Percentiles rank a stretch among this genome's conserved stretches.
Evolutionary conservation across 169 alveolate species (phyloP).

Genomic region (Plasmodium vivax): DNA sequence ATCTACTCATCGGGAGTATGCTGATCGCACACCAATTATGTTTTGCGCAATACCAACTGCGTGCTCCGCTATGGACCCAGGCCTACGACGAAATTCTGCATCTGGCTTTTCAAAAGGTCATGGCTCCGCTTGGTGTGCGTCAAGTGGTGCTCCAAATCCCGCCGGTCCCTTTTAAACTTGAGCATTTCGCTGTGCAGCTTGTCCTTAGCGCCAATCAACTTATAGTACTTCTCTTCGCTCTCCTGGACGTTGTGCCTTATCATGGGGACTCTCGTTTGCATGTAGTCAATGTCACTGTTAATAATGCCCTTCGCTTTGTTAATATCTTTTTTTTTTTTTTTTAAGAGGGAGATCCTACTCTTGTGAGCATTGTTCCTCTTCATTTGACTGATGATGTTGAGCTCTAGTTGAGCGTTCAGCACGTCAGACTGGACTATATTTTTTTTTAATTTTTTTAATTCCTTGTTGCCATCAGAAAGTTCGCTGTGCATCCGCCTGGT

Average conservation of each 20-base stretch:
- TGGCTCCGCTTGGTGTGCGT: constrained; percentile 23
- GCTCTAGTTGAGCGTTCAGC: constrained; percentile 13
- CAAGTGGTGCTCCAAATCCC: constrained; percentile 29
- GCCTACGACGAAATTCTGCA: constrained; percentile 28
- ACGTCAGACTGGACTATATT: constrained; percentile 8
- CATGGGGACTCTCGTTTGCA: constrained; percentile 33
- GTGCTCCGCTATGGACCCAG: neutral
- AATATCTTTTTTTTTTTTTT: constrained; percentile 28
- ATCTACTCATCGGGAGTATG: neutral
- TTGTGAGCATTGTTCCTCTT: constrained; percentile 17
- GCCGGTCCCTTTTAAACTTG: constrained; percentile 46
- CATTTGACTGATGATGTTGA: constrained; percentile 24
- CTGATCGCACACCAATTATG: neutral
- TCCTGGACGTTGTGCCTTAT: constrained; percentile 21
- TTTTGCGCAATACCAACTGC: neutral
- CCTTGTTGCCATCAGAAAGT: constrained; percentile 33
- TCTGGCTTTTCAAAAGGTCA: constrained; percentile 46
- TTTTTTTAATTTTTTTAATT: constrained; percentile 52
- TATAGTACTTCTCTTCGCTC: constrained; percentile 9
- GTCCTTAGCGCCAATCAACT: constrained; percentile 25
- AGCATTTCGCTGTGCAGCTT: constrained; percentile 68
- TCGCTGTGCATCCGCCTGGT: constrained; percentile 36
- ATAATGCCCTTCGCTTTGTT: constrained; percentile 39
- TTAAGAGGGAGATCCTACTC: constrained; percentile 30
- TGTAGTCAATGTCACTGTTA: constrained; percentile 43